Evolutionary conservation across 2,329 filamentous ascomycete species (phyloP), one percentile per base, ranked within the genome.

Genomic region (Dactylellina haptotyla): DNA sequence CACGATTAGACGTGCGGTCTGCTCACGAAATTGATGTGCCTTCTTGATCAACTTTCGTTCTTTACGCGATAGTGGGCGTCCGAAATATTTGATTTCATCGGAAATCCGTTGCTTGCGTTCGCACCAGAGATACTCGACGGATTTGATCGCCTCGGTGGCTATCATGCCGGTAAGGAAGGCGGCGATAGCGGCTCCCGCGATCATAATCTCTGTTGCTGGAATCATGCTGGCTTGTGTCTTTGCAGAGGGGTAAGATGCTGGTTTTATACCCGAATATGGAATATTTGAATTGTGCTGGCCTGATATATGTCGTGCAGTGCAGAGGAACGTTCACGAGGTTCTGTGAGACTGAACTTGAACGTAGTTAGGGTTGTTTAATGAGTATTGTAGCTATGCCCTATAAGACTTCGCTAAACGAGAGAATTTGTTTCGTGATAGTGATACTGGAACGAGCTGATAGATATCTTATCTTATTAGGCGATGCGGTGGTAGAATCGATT

Each of bases 11-110:
- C 46, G 25, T 67, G 6, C 30, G 30, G 8, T 32, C 9, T 43
- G 20, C 6, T 16, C 39, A 41, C 32, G 30, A 23, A 54, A 39
- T 6, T 25, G 23, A 10, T 16, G 48, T 1, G 30, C 43, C 20
- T 54, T 18, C 16, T 59, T 53, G 12, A 72, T 30, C 25, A 30
- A 1, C 2, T 54, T 65, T 18, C 67, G 43, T 39, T 72, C 67
- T 12, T 65, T 64, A n/a, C 59, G 43, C 12, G 46, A 53, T 16
- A 72, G 45, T 4, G 41, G 58, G 26, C 67, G 41, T 10, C 67
- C 67, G 32, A 46, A 72, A 9, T 20, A 25, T 16, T 34, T 23
- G 10, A 39, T 53, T 41, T 72, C 67, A 6, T 25, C 6, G 14
- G 23, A 4, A 9, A 45, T 57, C 26, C 67, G 67, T 23, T 51